Evolutionary conservation across 2,329 filamentous ascomycete species (phyloP).

Genomic region (Colletotrichum theobromicola): DNA sequence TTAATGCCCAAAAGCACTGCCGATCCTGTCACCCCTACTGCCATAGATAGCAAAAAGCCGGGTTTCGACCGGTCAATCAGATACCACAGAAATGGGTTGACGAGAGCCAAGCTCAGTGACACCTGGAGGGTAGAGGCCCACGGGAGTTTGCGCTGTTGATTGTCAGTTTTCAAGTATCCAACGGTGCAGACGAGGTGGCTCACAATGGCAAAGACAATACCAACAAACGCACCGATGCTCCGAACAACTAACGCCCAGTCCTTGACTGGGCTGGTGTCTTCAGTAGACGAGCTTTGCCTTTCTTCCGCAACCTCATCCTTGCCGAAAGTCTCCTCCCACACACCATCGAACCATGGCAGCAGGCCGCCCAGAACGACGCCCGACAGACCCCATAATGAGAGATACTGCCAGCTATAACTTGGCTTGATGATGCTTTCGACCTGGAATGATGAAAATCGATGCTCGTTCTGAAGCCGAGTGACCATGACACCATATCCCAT

Average conservation of each 20-base stretch:
- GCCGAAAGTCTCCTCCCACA: conserved; percentile 67
- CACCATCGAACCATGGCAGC: conserved; percentile 81
- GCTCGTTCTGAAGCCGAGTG: conserved; percentile 76
- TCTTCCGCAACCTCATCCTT: conserved; percentile 34
- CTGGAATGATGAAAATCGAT: conserved; percentile 67
- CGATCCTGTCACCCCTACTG: conserved; percentile 77
- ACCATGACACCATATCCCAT: conserved; percentile 84
- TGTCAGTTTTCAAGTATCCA: not conserved
- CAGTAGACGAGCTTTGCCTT: conserved; percentile 23
- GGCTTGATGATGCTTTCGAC: conserved; percentile 50
- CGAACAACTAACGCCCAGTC: conserved; percentile 75
- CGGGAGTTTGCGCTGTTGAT: conserved; percentile 76
- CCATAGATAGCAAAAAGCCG: conserved; percentile 79
- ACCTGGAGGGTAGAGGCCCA: conserved; percentile 97
- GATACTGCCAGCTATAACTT: conserved; percentile 66
- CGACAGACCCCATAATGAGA: conserved; percentile 81
- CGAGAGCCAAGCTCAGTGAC: conserved; percentile 85
- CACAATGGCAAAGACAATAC: conserved; percentile 76
- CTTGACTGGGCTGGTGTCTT: conserved; percentile 49
- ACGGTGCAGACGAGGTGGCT: conserved; percentile 38
- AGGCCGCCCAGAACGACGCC: conserved; percentile 80
- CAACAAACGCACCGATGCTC: conserved; percentile 65
- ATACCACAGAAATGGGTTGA: conserved; percentile 95
- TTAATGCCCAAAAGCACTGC: conserved; percentile 75
- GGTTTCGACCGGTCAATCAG: conserved; percentile 88